Conservation (phyloP, 805 yeast species). For the Zygosaccharomyces kombuchaensis region DNA sequence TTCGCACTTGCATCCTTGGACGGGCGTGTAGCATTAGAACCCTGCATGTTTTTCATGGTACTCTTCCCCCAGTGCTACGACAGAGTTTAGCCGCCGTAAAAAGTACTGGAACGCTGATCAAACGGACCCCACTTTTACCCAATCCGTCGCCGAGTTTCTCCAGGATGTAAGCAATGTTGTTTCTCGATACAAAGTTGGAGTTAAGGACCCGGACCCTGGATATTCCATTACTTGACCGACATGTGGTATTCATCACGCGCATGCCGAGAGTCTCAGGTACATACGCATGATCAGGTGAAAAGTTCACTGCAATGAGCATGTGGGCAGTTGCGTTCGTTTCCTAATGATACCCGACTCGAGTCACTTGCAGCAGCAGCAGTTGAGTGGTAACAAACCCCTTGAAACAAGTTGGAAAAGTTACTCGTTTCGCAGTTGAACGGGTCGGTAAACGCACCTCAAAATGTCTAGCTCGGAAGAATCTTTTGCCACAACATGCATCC, state of each 20-base stretch:
- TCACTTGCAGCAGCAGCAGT: background rate
- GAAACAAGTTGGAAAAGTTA: constrained; percentile 6
- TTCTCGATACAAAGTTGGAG: constrained; percentile 19
- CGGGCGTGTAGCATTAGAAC: no score
- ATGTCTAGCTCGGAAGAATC: constrained; percentile 9
- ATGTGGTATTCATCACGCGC: no score
- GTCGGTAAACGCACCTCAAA: constrained; percentile 9
- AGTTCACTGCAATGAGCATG: constrained; percentile 2
- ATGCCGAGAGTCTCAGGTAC: no score
- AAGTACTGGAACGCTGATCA: constrained; percentile 32
- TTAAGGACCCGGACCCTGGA: background rate
- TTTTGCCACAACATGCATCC: constrained; percentile 6
- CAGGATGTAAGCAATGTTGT: constrained; percentile 20
- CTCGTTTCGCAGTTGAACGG: constrained; percentile 7
- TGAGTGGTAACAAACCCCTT: constrained; percentile 10
- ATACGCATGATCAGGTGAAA: no score
- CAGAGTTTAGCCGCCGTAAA: constrained; percentile 37
- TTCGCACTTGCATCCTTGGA: no score
- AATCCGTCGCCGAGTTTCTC: constrained; percentile 17
- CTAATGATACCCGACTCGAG: background rate
- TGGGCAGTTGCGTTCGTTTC: constrained; percentile 3
- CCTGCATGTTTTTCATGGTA: background rate
- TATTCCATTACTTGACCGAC: background rate
- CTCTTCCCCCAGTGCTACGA: constrained; percentile 7
- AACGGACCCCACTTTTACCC: constrained; percentile 13